Conservation (phyloP, 208 protist genomes). For the Wallacemonas sp. region DNA sequence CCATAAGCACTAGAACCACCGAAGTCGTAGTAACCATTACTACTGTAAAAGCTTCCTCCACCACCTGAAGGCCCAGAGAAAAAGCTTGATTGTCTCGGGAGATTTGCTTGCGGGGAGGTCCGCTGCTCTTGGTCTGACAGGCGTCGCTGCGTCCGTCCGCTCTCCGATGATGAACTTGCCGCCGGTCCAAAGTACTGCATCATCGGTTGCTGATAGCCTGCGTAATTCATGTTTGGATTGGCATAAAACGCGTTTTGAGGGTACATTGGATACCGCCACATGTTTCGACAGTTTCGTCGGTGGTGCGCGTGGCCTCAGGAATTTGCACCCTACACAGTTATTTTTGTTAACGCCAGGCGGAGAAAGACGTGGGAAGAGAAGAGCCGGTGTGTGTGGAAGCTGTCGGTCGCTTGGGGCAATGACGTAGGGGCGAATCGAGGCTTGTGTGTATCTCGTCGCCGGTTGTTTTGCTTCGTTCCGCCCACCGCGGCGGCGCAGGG, state of each 20-base stretch:
- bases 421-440: too few species aligned
- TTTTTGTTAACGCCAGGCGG: too few species aligned
- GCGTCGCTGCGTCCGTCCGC: neutral
- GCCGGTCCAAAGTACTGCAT: neutral
- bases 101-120: neutral
- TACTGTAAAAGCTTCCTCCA: neutral
- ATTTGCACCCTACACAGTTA: too few species aligned
- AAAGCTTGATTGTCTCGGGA: neutral
- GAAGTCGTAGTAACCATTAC: neutral
- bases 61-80: neutral
- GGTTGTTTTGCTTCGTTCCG: too few species aligned
- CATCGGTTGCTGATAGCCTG: neutral
- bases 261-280: conserved; percentile 4
- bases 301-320: too few species aligned
- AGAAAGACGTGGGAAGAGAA: too few species aligned
- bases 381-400: too few species aligned
- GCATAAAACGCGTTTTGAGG: neutral
- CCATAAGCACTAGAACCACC: neutral
- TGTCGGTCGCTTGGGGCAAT: too few species aligned
- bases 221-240: neutral
- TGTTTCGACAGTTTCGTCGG: too few species aligned
- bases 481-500: too few species aligned
- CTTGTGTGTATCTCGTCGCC: too few species aligned
- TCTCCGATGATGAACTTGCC: neutral
- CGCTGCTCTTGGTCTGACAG: conserved; percentile 1